phyloP scores from a whole-genome alignment of 2,329 filamentous ascomycete genomes.

The Fusarium foetens region DNA sequence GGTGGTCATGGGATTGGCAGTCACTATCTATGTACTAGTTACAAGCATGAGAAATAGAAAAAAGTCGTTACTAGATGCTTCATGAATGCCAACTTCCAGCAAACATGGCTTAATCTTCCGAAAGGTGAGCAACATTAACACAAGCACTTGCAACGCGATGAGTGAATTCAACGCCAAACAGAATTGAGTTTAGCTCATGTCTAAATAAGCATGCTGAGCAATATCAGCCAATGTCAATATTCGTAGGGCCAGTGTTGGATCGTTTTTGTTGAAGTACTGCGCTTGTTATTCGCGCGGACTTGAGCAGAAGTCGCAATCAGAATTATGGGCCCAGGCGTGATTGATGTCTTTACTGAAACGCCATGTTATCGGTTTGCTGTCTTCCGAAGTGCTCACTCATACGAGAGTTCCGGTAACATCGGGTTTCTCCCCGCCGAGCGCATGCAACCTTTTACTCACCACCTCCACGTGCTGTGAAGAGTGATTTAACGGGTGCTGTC shows the following conservation, averaged over 20 bases:
- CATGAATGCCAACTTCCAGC: neutral
- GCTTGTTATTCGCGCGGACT: constrained; percentile 30
- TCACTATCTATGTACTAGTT: constrained; percentile 18
- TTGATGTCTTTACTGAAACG: neutral
- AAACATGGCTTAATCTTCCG: neutral
- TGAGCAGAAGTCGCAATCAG: constrained; percentile 10
- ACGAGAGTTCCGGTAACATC: constrained; percentile 15
- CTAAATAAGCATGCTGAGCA: constrained; percentile 14
- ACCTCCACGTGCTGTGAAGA: constrained; percentile 26
- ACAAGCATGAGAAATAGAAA: constrained; percentile 9
- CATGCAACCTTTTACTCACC: constrained; percentile 3
- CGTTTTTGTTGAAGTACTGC: constrained; percentile 1
- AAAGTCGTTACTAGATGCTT: neutral
- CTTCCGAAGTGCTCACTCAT: neutral
- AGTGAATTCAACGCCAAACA: constrained; percentile 11
- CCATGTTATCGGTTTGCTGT: neutral
- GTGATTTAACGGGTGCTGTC: neutral
- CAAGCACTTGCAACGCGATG: neutral
- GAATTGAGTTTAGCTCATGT: constrained; percentile 6
- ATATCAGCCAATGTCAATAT: constrained; percentile 7
- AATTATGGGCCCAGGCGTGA: constrained; percentile 26
- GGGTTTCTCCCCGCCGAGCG: constrained; percentile 32
- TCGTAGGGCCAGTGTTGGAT: neutral
- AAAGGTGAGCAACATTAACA: constrained; percentile 22
- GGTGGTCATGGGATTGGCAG: neutral